Evolutionary conservation across 164 flowering plant genomes (phyloP).

Genomic region (Vitis rupestris): DNA sequence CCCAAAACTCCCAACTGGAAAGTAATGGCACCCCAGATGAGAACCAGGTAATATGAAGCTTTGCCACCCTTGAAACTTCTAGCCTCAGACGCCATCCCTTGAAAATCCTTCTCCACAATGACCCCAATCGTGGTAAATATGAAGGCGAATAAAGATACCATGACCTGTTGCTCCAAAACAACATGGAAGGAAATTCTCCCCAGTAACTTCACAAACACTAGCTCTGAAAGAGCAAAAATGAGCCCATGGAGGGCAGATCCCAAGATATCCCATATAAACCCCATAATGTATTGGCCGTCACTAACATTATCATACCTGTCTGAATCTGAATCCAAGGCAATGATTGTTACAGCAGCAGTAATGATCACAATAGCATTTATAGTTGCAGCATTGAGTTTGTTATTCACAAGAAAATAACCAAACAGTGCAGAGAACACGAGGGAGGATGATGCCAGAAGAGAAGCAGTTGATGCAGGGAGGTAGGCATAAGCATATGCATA

Average conservation of each 20-base stretch:
- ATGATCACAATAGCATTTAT: conserved; percentile 72
- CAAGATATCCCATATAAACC: conserved; percentile 72
- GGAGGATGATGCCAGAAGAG: conserved; percentile 79
- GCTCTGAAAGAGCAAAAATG: conserved; percentile 88
- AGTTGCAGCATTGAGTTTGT: conserved; percentile 56
- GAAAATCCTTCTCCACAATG: conserved; percentile 54
- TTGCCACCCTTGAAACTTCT: conserved; percentile 57
- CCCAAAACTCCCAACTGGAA: conserved; percentile 88
- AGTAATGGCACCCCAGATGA: conserved; percentile 73
- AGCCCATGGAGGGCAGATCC: conserved; percentile 96
- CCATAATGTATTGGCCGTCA: conserved; percentile 56
- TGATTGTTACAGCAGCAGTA: conserved; percentile 72
- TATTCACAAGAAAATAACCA: conserved; percentile 68
- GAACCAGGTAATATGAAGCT: conserved; percentile 55
- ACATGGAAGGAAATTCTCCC: conserved; percentile 87
- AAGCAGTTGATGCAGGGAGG: conserved; percentile 89
- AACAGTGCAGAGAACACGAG: conserved; percentile 75
- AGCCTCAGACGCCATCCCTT: conserved; percentile 66
- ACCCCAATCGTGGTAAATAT: conserved; percentile 74
- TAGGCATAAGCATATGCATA: conserved; percentile 90
- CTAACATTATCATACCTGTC: conserved; percentile 57
- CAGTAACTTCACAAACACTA: conserved; percentile 62
- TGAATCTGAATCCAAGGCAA: conserved; percentile 84
- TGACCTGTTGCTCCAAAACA: conserved; percentile 89
- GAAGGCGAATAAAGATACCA: conserved; percentile 79